phyloP scores from a whole-genome alignment of 2,329 filamentous ascomycete species.

The Neobulgaria alba region DNA sequence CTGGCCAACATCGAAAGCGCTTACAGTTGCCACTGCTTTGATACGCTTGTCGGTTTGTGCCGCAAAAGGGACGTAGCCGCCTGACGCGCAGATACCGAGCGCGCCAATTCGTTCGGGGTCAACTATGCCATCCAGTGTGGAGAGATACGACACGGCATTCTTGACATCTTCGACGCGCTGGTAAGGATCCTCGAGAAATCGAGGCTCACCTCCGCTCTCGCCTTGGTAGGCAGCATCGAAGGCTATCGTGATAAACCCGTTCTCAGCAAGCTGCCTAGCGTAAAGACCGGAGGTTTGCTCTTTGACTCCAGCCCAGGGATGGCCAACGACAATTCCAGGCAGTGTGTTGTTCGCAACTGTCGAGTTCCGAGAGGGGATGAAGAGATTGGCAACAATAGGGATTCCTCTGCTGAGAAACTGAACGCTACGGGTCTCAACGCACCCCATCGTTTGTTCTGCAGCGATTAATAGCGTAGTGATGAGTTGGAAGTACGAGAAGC shows the following conservation, averaged over 20 bases:
- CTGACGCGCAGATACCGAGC: constrained; percentile 33
- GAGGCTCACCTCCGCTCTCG: constrained; percentile 30
- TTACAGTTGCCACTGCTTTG: constrained; percentile 30
- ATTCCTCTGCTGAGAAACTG: too few relatives aligned
- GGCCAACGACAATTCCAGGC: too few relatives aligned
- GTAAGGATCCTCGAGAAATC: constrained; percentile 31
- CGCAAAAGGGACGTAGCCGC: constrained; percentile 31
- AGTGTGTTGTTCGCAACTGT: too few relatives aligned
- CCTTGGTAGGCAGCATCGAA: constrained; percentile 35
- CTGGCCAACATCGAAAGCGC: constrained; percentile 26
- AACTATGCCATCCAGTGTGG: constrained; percentile 20
- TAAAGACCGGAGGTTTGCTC: constrained; percentile 32
- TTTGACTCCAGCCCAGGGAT: constrained; percentile 25
- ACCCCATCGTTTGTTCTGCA: too few relatives aligned
- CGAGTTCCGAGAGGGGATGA: too few relatives aligned
- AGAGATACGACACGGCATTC: constrained; percentile 30
- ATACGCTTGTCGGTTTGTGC: constrained; percentile 33
- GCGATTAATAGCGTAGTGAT: too few relatives aligned
- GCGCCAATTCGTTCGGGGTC: constrained; percentile 31
- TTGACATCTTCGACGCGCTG: constrained; percentile 31
- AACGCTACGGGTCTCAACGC: too few relatives aligned
- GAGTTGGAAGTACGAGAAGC: too few relatives aligned
- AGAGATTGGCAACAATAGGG: too few relatives aligned
- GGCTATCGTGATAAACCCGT: constrained; percentile 29
- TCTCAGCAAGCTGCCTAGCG: constrained; percentile 25